Evolutionary conservation across 1,284 basidiomycete genomes (phyloP).

Genomic region (Sanghuangporus baumii): DNA sequence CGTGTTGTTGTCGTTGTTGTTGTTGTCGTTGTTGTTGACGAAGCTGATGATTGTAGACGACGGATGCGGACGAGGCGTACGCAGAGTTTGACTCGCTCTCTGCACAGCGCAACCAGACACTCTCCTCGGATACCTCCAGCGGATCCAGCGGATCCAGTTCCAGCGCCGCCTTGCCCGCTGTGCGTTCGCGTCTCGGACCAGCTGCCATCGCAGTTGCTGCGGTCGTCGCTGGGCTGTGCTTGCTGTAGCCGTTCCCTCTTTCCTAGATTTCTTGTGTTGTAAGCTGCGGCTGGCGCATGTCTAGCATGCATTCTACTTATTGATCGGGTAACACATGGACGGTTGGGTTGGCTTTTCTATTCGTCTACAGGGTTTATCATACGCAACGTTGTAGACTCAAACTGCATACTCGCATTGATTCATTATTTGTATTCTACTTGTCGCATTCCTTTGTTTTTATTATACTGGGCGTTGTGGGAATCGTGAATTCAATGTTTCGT

Average conservation of each 20-base stretch:
- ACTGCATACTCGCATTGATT: too few relatives aligned
- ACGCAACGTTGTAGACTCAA: too few relatives aligned
- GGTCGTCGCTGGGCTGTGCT: background rate
- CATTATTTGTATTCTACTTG: too few relatives aligned
- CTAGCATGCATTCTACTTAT: too few relatives aligned
- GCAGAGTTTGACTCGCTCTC: conserved; percentile 14
- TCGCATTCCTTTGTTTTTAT: too few relatives aligned
- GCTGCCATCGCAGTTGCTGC: background rate
- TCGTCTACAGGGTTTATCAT: too few relatives aligned
- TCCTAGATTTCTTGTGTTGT: background rate
- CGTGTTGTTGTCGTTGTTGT: background rate
- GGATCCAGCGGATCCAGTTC: background rate
- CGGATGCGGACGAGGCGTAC: conserved; percentile 1
- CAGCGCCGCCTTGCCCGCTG: background rate
- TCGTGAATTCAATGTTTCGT: too few relatives aligned
- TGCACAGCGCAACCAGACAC: conserved; percentile 7
- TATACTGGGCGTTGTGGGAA: too few relatives aligned
- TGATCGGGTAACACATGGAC: too few relatives aligned
- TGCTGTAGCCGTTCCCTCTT: background rate
- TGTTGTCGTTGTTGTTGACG: background rate
- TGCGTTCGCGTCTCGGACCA: background rate
- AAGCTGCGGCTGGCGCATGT: too few relatives aligned
- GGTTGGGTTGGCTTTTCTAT: too few relatives aligned
- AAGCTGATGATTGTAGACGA: conserved; percentile 3
- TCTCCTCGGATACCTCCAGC: background rate